These are phyloP conservation scores for Sphagnum contortum DNA, from an alignment of 225 moss, liverwort and hornwort genomes.

Conservation along the genomic window DNA sequence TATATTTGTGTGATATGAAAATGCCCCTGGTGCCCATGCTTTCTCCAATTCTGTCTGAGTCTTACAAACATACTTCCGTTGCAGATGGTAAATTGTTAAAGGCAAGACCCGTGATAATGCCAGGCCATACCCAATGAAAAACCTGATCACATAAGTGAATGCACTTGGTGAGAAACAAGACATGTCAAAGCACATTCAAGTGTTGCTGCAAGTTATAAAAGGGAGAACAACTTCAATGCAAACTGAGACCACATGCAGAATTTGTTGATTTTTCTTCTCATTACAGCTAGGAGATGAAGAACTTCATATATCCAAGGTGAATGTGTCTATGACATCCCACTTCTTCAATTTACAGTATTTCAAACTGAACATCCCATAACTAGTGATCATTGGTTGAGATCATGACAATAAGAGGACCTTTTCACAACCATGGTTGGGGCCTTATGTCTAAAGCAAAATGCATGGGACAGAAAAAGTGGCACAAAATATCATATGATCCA, in stretches of 20 bases:
- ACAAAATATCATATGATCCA: background rate
- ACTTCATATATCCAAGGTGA: too few species aligned
- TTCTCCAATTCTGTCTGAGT: slow-evolving; percentile 62
- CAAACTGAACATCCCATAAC: too few species aligned
- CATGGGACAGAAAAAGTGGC: too few species aligned
- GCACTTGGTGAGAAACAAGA: background rate
- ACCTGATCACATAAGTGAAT: slow-evolving; percentile 26
- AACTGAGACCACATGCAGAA: too few species aligned
- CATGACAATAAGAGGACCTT: too few species aligned
- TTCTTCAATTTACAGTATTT: too few species aligned
- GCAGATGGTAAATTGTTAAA: slow-evolving; percentile 47
- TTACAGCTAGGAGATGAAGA: too few species aligned
- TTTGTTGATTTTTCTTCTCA: too few species aligned
- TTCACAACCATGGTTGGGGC: too few species aligned
- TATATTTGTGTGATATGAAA: slow-evolving; percentile 51
- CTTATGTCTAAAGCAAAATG: too few species aligned
- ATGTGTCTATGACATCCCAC: too few species aligned
- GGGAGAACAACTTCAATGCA: background rate
- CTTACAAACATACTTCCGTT: slow-evolving; percentile 58
- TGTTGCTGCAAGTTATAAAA: background rate
- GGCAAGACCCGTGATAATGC: slow-evolving; percentile 65
- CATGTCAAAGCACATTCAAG: background rate
- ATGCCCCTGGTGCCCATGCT: slow-evolving; percentile 77
- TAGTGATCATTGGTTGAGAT: background rate
- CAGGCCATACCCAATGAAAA: slow-evolving; percentile 74